Evolutionary conservation across 2,329 filamentous ascomycete species (phyloP).

Genomic region (Colletotrichum siamense): DNA sequence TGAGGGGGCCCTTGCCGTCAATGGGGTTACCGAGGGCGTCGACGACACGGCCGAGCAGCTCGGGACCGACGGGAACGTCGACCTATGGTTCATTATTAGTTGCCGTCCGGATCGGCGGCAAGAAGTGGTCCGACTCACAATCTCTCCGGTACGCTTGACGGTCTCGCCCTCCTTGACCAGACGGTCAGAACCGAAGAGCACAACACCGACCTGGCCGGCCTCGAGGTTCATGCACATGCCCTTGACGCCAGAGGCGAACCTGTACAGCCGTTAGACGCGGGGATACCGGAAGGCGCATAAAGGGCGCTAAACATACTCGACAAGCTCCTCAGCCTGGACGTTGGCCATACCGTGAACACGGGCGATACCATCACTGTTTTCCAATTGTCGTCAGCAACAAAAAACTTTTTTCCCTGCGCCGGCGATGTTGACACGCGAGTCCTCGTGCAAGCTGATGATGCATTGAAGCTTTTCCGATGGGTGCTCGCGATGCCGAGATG

Average conservation of each 20-base stretch:
- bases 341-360: conserved; percentile 99
- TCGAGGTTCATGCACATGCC: conserved; percentile 99
- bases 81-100: conserved; percentile 65
- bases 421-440: conserved; percentile 13
- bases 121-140: conserved; percentile 68
- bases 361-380: conserved; percentile 95
- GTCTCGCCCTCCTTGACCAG: conserved; percentile 99
- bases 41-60: conserved; percentile 96
- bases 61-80: conserved; percentile 91
- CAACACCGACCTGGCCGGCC: conserved; percentile 99
- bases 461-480: conserved; percentile 14
- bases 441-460: conserved; percentile 15
- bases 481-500: conserved; percentile 18
- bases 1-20: conserved; percentile 97
- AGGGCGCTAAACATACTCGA: conserved; percentile 77
- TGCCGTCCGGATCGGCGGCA: neutral
- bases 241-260: conserved; percentile 99
- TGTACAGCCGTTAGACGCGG: conserved; percentile 39
- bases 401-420: conserved; percentile 2
- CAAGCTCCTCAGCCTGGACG: conserved; percentile 99
- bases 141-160: conserved; percentile 99
- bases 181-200: conserved; percentile 99
- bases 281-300: conserved; percentile 1
- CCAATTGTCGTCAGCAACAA: conserved; percentile 16
- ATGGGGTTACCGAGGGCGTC: conserved; percentile 99